phyloP scores from a whole-genome alignment of 495 filamentous ascomycete species.

The Pyronema omphalodes region DNA sequence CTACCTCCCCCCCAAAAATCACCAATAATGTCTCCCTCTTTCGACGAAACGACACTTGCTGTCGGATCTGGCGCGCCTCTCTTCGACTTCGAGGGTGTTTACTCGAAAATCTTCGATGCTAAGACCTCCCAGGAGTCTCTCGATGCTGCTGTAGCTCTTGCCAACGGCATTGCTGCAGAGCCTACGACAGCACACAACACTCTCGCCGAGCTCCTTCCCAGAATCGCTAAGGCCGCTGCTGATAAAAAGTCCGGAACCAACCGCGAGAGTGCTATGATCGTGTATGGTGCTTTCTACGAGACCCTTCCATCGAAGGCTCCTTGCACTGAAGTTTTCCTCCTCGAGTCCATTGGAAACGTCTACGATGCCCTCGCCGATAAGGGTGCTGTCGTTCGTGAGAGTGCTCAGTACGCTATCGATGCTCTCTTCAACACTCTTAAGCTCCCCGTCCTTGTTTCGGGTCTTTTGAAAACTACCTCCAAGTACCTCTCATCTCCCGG shows the following conservation, averaged over 20 bases:
- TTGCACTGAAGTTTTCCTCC: slow-evolving; percentile 60
- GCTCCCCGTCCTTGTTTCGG: slow-evolving; percentile 62
- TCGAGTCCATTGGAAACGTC: slow-evolving; percentile 51
- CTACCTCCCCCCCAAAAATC: neutral
- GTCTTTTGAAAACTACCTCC: slow-evolving; percentile 46
- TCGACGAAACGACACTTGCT: neutral
- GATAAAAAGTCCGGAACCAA: slow-evolving; percentile 85
- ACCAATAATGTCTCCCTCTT: neutral
- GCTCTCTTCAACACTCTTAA: slow-evolving; percentile 62
- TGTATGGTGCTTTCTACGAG: slow-evolving; percentile 84
- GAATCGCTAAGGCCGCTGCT: slow-evolving; percentile 64
- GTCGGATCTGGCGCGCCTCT: neutral
- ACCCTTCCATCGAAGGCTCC: slow-evolving; percentile 60
- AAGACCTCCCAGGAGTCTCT: slow-evolving; percentile 73
- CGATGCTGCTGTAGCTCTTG: slow-evolving; percentile 67
- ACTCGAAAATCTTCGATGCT: slow-evolving; percentile 47
- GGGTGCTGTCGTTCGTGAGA: slow-evolving; percentile 67
- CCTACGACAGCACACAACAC: slow-evolving; percentile 43
- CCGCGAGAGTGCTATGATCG: slow-evolving; percentile 86
- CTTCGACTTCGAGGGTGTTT: neutral
- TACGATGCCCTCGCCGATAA: slow-evolving; percentile 86
- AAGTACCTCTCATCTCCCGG: slow-evolving; percentile 58
- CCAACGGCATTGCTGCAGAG: slow-evolving; percentile 27
- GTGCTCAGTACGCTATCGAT: slow-evolving; percentile 86
- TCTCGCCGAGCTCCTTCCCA: slow-evolving; percentile 35